Evolutionary conservation across 1,139 yeast species (phyloP).

Genomic region (Hyphopichia pseudoburtonii): DNA sequence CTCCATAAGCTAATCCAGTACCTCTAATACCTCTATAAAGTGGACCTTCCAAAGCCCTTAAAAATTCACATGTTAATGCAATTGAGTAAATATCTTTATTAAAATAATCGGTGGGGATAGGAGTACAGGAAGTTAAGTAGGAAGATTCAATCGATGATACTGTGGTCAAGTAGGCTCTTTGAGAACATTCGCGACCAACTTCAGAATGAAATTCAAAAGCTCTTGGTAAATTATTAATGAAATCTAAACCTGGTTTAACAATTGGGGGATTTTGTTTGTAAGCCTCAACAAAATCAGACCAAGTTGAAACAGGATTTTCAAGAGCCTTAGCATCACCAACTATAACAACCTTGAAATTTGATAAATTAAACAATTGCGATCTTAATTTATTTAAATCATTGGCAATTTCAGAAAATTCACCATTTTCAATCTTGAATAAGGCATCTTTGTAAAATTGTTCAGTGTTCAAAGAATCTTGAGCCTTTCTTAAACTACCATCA

Average conservation of each 20-base stretch:
- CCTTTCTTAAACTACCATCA: conserved; percentile 61
- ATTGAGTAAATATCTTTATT: conserved; percentile 71
- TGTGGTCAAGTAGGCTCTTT: conserved; percentile 62
- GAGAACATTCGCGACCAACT: conserved; percentile 53
- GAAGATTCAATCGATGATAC: conserved; percentile 89
- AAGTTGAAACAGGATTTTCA: conserved; percentile 57
- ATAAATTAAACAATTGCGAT: conserved; percentile 51
- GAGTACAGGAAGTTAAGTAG: conserved; percentile 62
- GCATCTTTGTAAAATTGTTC: conserved; percentile 59
- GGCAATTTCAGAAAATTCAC: conserved; percentile 46
- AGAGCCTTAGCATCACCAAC: conserved; percentile 63
- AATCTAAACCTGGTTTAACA: conserved; percentile 1
- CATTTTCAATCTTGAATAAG: conserved; percentile 52
- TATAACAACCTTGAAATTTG: conserved; percentile 68
- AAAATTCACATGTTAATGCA: conserved; percentile 70
- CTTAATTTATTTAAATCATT: conserved; percentile 60
- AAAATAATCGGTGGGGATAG: conserved; percentile 63
- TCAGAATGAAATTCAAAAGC: conserved; percentile 55
- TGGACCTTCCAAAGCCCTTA: conserved; percentile 93
- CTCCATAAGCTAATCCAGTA: conserved; percentile 92
- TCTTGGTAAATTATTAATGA: conserved; percentile 42
- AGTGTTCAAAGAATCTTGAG: conserved; percentile 63
- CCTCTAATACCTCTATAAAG: conserved; percentile 97
- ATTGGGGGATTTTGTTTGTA: conserved; percentile 11
- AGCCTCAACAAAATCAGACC: conserved; percentile 48